Percentiles rank a stretch among this genome's conserved stretches.
These are phyloP conservation scores for Salix purpurea DNA, from an alignment of 345 rosid genomes.

Conservation along the genomic window DNA sequence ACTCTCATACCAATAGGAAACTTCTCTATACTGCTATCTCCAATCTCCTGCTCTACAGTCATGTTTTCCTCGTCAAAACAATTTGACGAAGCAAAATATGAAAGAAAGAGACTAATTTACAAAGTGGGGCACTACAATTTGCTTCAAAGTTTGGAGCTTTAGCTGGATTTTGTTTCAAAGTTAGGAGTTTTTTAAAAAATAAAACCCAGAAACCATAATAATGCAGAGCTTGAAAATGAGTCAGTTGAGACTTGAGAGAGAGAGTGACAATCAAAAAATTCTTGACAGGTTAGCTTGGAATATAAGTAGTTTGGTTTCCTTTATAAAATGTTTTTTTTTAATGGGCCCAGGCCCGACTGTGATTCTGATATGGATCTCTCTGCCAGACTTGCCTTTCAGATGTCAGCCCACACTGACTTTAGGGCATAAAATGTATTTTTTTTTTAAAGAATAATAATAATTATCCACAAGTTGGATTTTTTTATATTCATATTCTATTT, in stretches of 20 bases:
- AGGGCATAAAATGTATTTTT: no score
- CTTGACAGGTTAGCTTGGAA: conserved; percentile 13
- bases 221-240: neutral
- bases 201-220: conserved; percentile 20
- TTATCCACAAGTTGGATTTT: no score
- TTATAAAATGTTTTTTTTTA: no score
- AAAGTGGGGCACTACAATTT: neutral
- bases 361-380: no score
- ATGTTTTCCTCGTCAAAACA: conserved; percentile 17
- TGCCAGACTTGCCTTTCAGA: no score
- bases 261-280: neutral
- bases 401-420: no score
- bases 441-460: neutral
- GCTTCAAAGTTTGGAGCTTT: neutral
- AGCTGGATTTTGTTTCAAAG: neutral
- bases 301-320: neutral
- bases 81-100: neutral
- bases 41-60: conserved; percentile 44
- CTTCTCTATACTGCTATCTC: conserved; percentile 38
- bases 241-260: neutral
- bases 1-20: conserved; percentile 77
- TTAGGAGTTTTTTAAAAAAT: neutral
- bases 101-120: neutral
- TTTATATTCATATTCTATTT: no score
- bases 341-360: no score